Evolutionary conservation across 2,329 filamentous ascomycete genomes (phyloP).

Genomic region (Pseudogymnoascus sp.): DNA sequence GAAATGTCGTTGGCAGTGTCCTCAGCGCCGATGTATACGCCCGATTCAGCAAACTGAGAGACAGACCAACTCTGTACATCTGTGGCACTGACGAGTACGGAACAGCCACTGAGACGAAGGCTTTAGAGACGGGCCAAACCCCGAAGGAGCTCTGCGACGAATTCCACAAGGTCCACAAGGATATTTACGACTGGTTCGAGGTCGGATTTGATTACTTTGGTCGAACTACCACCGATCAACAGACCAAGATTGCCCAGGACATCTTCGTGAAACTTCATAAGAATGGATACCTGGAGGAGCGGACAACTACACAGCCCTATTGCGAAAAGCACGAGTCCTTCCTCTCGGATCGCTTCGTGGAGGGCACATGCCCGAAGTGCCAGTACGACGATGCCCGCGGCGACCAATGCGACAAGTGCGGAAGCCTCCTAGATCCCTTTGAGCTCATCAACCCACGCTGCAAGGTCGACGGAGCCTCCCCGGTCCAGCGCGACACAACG

Average conservation of each 20-base stretch:
- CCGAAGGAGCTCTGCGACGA: slow-evolving; percentile 84
- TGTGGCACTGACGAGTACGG: slow-evolving; percentile 94
- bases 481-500: slow-evolving; percentile 74
- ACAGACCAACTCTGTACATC: slow-evolving; percentile 73
- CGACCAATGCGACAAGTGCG: slow-evolving; percentile 72
- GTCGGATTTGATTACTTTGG: slow-evolving; percentile 94
- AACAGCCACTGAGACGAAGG: slow-evolving; percentile 92
- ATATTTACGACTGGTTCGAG: slow-evolving; percentile 93
- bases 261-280: slow-evolving; percentile 84
- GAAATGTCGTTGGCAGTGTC: slow-evolving; percentile 82
- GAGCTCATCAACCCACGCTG: slow-evolving; percentile 78
- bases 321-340: slow-evolving; percentile 73
- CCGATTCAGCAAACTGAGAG: slow-evolving; percentile 73
- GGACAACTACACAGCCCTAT: slow-evolving; percentile 82
- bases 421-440: slow-evolving; percentile 51
- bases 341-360: slow-evolving; percentile 80
- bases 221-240: slow-evolving; percentile 79
- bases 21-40: slow-evolving; percentile 84
- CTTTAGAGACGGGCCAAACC: slow-evolving; percentile 77
- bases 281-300: slow-evolving; percentile 83
- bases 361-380: slow-evolving; percentile 72
- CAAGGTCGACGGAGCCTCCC: slow-evolving; percentile 81
- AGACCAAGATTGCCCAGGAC: slow-evolving; percentile 87
- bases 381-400: slow-evolving; percentile 64
- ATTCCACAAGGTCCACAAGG: slow-evolving; percentile 84